Percentiles rank a stretch among this genome's conserved stretches.
phyloP scores from a whole-genome alignment of 129 eudicot species.

The Escallonia herrerae region DNA sequence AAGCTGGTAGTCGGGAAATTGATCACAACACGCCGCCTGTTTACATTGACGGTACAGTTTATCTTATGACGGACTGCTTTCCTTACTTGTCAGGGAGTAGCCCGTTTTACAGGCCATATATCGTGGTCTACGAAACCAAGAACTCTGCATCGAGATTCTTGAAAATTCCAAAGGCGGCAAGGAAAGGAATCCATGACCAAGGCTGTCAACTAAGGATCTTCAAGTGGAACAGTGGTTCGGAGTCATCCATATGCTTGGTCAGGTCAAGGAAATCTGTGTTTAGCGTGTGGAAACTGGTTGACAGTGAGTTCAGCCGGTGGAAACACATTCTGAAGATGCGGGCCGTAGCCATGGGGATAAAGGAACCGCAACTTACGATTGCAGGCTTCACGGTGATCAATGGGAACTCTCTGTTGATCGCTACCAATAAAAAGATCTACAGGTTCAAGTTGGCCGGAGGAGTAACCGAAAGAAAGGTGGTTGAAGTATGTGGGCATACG shows the following conservation, averaged over 20 bases:
- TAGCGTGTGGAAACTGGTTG: neutral
- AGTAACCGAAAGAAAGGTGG: neutral
- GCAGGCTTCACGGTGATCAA: neutral
- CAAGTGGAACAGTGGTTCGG: neutral
- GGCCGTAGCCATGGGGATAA: neutral
- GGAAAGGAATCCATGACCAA: neutral
- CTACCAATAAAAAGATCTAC: neutral
- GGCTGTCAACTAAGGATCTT: neutral
- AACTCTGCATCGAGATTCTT: neutral
- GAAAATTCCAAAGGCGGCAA: constrained; percentile 9
- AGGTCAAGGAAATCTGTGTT: neutral
- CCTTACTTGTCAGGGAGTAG: neutral
- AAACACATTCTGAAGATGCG: neutral
- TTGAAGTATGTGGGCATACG: neutral
- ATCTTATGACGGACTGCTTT: neutral
- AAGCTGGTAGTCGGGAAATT: neutral
- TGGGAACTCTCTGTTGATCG: neutral
- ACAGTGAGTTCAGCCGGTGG: neutral
- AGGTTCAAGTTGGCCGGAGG: neutral
- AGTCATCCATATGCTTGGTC: neutral
- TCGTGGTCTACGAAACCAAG: neutral
- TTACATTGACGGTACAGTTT: neutral
- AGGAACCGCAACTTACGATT: neutral
- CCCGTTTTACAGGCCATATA: constrained; percentile 6
- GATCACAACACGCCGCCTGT: neutral